These are phyloP conservation scores for Eustoma russellianum DNA, from an alignment of 257 asterid genomes.

Conservation along the genomic window DNA sequence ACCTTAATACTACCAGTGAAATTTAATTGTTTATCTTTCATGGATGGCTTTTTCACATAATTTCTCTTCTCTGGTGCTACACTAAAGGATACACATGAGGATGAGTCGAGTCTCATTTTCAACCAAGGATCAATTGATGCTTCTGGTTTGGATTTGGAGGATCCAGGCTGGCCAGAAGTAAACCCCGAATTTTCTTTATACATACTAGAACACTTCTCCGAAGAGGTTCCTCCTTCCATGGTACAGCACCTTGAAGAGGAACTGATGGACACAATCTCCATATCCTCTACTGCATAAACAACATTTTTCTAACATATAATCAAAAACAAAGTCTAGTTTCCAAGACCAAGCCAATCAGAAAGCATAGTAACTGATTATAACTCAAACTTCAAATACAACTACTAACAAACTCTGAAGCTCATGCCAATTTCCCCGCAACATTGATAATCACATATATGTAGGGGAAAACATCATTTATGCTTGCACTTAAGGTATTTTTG, in stretches of 20 bases:
- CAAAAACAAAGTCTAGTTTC: slow-evolving; percentile 1
- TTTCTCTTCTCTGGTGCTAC: slow-evolving; percentile 30
- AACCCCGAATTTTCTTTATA: slow-evolving; percentile 22
- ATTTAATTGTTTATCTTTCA: slow-evolving; percentile 21
- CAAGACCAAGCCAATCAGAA: too few relatives aligned
- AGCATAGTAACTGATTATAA: too few relatives aligned
- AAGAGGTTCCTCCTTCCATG: slow-evolving; percentile 31
- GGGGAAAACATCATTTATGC: too few relatives aligned
- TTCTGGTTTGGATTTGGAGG: slow-evolving; percentile 27
- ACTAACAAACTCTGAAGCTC: too few relatives aligned
- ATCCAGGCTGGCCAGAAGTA: slow-evolving; percentile 24
- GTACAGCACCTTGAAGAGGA: slow-evolving; percentile 27
- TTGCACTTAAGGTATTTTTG: too few relatives aligned
- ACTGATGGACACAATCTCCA: slow-evolving; percentile 18
- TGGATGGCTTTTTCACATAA: slow-evolving; percentile 17
- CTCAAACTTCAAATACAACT: too few relatives aligned
- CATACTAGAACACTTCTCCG: slow-evolving; percentile 25
- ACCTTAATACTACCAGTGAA: slow-evolving; percentile 19
- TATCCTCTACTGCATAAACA: slow-evolving; percentile 20
- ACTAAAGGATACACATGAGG: slow-evolving; percentile 42
- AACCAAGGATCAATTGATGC: slow-evolving; percentile 35
- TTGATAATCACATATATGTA: too few relatives aligned
- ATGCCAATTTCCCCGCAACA: too few relatives aligned
- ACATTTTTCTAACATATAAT: not conserved
- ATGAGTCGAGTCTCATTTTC: slow-evolving; percentile 50